phyloP scores from a whole-genome alignment of 108 stramenopile genomes.

The Epithemia pelagica region DNA sequence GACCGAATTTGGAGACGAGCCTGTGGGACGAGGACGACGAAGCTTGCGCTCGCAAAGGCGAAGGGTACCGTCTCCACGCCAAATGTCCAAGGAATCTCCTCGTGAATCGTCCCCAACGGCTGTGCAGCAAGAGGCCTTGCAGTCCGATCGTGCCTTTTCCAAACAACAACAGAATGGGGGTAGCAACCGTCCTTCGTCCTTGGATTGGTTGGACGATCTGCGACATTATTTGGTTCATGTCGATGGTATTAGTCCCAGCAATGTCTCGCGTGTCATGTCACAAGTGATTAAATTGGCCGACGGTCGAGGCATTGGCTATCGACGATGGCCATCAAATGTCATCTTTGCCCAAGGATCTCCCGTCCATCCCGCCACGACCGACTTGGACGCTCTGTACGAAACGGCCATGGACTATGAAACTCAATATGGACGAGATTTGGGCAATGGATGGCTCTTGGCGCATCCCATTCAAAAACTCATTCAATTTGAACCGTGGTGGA shows the following conservation, averaged over 20 bases:
- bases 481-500: slow-evolving; percentile 11
- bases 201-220: slow-evolving; percentile 7
- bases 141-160: not conserved
- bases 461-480: slow-evolving; percentile 26
- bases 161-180: not conserved
- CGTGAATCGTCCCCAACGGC: not conserved
- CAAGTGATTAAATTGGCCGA: slow-evolving; percentile 8
- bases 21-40: not conserved
- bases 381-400: slow-evolving; percentile 16
- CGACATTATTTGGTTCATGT: not conserved
- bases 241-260: slow-evolving; percentile 1
- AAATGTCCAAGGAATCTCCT: not conserved
- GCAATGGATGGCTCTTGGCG: slow-evolving; percentile 28
- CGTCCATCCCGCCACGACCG: not conserved
- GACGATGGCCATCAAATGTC: slow-evolving; percentile 6
- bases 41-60: not conserved
- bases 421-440: slow-evolving; percentile 17
- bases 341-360: not conserved
- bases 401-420: slow-evolving; percentile 17
- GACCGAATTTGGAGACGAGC: not conserved
- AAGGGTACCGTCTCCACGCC: not conserved
- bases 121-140: not conserved
- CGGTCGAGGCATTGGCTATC: slow-evolving; percentile 9
- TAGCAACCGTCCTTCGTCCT: not conserved
- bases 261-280: slow-evolving; percentile 7